Evolutionary conservation across 208 protist genomes (phyloP), one percentile per base, ranked within the genome.

Genomic region (Leishmania gerbilli): DNA sequence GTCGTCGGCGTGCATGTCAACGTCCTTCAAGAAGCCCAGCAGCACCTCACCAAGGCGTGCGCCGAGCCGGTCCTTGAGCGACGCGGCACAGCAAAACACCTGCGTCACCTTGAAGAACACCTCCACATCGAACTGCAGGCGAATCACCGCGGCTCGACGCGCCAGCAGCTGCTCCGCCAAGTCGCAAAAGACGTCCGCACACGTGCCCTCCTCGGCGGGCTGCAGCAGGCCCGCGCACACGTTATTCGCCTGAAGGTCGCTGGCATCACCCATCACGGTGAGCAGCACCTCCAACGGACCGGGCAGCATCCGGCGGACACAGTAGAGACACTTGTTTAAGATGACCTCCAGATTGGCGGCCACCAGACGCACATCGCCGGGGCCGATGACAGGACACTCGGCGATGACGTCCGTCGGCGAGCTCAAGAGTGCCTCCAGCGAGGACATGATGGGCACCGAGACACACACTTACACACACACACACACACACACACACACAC

Each of bases 321-420:
- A 90, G 72, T 93, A 96, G 47, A 95, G 86, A 49, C 87, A 96
- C 65, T 93, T 95, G 31, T 85, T 84, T 40, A 95, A 71, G 55
- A 96, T 86, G 2, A 79, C 84, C 56, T 92, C 85, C n/a, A 95
- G 81, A 42, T 93, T 74, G 31, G 17, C 47, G 31, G 85, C n/a
- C 47, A 95, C 77, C 31, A 85, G 45, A 21, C 47, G 83, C 17
- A 91, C 84, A 74, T 93, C 90, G 15, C 85, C 55, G 11, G 56
- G 47, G n/a, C 51, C 68, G 24, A 93, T 40, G n/a, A 81, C 62
- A 74, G 84, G 86, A 71, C 80, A 89, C 58, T 79, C 79, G 7
- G 42, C 53, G 9, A 95, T 78, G 74, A 89, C 84, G 53, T 90
- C 88, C 3, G 89, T 91, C 4, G 93, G 93, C 4, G 85, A 40